These are phyloP conservation scores for Ustilago cynodontis DNA, from an alignment of 1,284 basidiomycete species.

Conservation along the genomic window DNA sequence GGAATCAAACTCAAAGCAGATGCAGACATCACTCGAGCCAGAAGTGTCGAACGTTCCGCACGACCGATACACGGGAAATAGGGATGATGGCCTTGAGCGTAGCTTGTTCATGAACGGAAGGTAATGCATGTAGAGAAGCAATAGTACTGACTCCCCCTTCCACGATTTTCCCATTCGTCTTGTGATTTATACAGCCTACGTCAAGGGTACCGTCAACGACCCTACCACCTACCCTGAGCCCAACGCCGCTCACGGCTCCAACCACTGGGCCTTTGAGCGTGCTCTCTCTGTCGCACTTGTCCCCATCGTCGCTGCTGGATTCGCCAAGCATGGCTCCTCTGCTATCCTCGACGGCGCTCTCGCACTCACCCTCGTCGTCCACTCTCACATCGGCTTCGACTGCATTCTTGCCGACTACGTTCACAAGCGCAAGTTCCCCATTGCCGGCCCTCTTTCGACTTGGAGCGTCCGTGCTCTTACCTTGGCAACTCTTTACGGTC, in stretches of 20 bases:
- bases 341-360: conserved; percentile 82
- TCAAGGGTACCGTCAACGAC: conserved; percentile 95
- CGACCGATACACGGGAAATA: no score
- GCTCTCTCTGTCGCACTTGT: conserved; percentile 87
- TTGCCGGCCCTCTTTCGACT: conserved; percentile 77
- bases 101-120: background rate
- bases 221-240: conserved; percentile 88
- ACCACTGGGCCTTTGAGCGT: conserved; percentile 98
- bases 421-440: conserved; percentile 89
- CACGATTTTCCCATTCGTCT: background rate
- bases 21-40: no score
- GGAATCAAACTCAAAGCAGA: background rate
- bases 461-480: conserved; percentile 86
- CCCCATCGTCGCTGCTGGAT: conserved; percentile 75
- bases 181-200: conserved; percentile 77
- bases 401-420: conserved; percentile 79
- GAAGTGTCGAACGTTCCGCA: no score
- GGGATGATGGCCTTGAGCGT: no score
- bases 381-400: conserved; percentile 85
- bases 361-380: conserved; percentile 86
- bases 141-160: background rate
- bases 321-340: conserved; percentile 68
- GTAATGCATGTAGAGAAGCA: background rate
- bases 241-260: conserved; percentile 80
- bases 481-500: conserved; percentile 85